phyloP scores from a whole-genome alignment of 23 red algal species.

The Gracilariopsis chorda region DNA sequence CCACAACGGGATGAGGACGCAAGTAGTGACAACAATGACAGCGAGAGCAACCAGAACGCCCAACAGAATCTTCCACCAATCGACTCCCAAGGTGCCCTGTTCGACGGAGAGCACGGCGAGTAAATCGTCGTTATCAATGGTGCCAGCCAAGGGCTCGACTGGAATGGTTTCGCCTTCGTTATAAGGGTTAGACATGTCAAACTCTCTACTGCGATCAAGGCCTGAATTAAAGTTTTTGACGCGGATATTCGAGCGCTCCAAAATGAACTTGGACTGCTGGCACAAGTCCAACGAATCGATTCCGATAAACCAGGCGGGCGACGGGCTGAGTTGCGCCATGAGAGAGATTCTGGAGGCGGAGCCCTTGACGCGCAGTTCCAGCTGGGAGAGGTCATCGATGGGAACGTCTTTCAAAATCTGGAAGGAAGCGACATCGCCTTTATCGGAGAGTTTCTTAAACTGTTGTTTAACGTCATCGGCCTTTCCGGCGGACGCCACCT shows the following conservation, averaged over 20 bases:
- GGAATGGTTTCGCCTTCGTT: constrained; percentile 23
- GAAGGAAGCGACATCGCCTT: constrained; percentile 13
- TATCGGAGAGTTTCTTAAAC: constrained; percentile 10
- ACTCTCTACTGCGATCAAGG: constrained; percentile 1
- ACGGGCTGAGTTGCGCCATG: constrained; percentile 34
- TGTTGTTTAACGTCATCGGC: constrained; percentile 8
- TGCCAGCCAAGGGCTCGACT: neutral
- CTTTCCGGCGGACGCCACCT: constrained; percentile 24
- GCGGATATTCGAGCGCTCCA: neutral
- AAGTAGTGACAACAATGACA: constrained; percentile 8
- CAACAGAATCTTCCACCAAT: constrained; percentile 58
- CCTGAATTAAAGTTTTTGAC: constrained; percentile 44
- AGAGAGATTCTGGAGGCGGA: constrained; percentile 25
- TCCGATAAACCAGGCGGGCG: constrained; percentile 56
- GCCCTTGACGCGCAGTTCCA: constrained; percentile 14
- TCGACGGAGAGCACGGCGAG: constrained; percentile 16
- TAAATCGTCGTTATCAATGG: neutral
- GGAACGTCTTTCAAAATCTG: neutral
- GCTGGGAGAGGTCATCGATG: constrained; percentile 23
- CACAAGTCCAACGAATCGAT: constrained; percentile 34
- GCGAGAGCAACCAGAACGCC: constrained; percentile 42
- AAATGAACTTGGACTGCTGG: neutral
- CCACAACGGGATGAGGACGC: constrained; percentile 15
- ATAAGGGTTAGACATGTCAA: constrained; percentile 23
- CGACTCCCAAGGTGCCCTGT: neutral